Evolutionary conservation across 257 asterid genomes (phyloP), one percentile per base, ranked within the genome.

Genomic region (Przewalskia tangutica): DNA sequence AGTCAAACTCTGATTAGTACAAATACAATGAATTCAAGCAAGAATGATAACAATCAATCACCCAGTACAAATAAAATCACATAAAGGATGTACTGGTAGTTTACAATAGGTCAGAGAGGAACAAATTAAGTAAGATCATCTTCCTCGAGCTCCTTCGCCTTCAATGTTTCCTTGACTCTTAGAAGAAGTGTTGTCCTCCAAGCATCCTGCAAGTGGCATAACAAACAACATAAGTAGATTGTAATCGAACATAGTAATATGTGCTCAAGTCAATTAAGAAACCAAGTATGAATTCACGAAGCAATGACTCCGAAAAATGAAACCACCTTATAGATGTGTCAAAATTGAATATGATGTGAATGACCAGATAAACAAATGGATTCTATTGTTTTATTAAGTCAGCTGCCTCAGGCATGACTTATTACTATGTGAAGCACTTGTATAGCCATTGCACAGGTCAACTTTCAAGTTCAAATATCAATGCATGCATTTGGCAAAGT

Each of bases 141-240:
- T 81, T 93, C 99, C 87, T 93, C 99, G 6, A 89, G 89, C 89
- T 93, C 99, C 88, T 90, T 92, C 5, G 99, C 99, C 91, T 93
- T 95, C 88, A 95, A 59, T 34, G 95, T 89, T 84, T 95, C 99
- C 96, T 93, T 95, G 86, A 92, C 97, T 91, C 99, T 93, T 89
- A 95, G 85, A 18, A 95, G 92, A 71, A 95, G 98, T 32, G 97
- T 92, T 2, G 99, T 95, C 88, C 91, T 95, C 97, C 94, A 92
- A 36, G 92, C 93, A 89, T 95, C 99, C 99, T 95, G 85, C 1
- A 64, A 76, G 81, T 8, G 50, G 51, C 63, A 62, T 17, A 82
- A 50, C 20, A 9, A 71, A 71, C 67, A 44, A 16, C 34, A 53
- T 20, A 13, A 76, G 78, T 13, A 38, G 18, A 17, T n/a, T 42